Conservation (phyloP, 108 stramenopile genomes). For the Cylindrotheca fusiformis region DNA sequence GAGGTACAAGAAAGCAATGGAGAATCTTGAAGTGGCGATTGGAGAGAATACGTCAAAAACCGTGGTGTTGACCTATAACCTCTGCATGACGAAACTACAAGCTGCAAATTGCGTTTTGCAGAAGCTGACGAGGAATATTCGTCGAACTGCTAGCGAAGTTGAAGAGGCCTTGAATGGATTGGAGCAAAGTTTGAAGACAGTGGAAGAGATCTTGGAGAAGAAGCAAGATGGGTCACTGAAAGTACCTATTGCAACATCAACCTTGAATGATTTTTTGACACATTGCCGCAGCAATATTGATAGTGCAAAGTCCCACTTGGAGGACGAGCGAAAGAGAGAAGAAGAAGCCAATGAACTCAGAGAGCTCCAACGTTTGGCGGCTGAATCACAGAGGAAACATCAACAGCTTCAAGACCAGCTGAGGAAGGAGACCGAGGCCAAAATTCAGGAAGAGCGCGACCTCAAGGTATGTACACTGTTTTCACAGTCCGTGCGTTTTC, state of each 20-base stretch:
- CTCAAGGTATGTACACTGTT: constrained; percentile 38
- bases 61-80: constrained; percentile 67
- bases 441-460: constrained; percentile 72
- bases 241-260: constrained; percentile 66
- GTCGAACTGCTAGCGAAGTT: constrained; percentile 77
- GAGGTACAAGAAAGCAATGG: constrained; percentile 74
- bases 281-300: constrained; percentile 84
- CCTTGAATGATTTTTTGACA: constrained; percentile 65
- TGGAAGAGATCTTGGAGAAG: constrained; percentile 66
- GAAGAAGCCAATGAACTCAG: constrained; percentile 62
- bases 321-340: constrained; percentile 73
- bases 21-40: constrained; percentile 68
- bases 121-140: constrained; percentile 76
- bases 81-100: constrained; percentile 81
- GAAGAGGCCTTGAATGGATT: constrained; percentile 74
- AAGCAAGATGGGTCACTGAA: constrained; percentile 68
- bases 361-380: constrained; percentile 62
- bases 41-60: constrained; percentile 51
- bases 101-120: constrained; percentile 84
- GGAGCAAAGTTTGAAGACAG: constrained; percentile 69
- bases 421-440: constrained; percentile 52
- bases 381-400: constrained; percentile 63
- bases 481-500: not conserved
- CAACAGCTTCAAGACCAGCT: constrained; percentile 42
- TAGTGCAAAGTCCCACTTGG: constrained; percentile 80